Evolutionary conservation across 1,284 basidiomycete genomes (phyloP).

Genomic region (Ustilago shanxiensis): DNA sequence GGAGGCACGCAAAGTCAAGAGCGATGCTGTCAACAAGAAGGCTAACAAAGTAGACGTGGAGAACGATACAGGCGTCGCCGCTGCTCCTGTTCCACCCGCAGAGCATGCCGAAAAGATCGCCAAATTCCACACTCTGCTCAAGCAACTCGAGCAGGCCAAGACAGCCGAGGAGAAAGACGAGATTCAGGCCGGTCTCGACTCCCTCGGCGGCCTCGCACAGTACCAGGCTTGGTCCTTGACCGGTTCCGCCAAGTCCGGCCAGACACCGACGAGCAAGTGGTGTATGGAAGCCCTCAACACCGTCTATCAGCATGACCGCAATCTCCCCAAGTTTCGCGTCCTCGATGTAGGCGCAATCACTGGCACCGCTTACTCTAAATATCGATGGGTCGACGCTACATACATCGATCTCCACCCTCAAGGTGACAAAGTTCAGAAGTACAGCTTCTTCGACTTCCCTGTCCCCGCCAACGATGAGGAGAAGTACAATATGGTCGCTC

Average conservation of each 20-base stretch:
- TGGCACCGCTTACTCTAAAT: slow-evolving; percentile 69
- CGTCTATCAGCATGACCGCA: slow-evolving; percentile 41
- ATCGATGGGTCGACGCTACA: slow-evolving; percentile 68
- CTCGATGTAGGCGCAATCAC: slow-evolving; percentile 72
- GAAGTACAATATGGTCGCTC: slow-evolving; percentile 69
- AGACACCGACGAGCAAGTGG: slow-evolving; percentile 62
- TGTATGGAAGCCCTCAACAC: slow-evolving; percentile 54
- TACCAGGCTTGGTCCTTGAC: slow-evolving; percentile 65
- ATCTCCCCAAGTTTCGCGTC: slow-evolving; percentile 52
- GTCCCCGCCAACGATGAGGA: slow-evolving; percentile 41
- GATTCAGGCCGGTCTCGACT: slow-evolving; percentile 51
- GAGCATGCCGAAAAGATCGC: slow-evolving; percentile 62
- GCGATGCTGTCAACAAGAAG: slow-evolving; percentile 11
- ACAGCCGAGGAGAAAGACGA: slow-evolving; percentile 39
- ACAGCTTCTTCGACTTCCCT: slow-evolving; percentile 71
- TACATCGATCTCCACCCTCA: slow-evolving; percentile 71
- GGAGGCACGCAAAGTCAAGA: slow-evolving; percentile 28
- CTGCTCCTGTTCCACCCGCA: slow-evolving; percentile 27
- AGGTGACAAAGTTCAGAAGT: slow-evolving; percentile 66
- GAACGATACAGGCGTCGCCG: slow-evolving; percentile 4
- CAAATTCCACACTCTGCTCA: slow-evolving; percentile 64
- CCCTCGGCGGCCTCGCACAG: slow-evolving; percentile 59
- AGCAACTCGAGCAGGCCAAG: slow-evolving; percentile 63
- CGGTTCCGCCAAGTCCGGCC: slow-evolving; percentile 44
- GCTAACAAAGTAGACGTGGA: slow-evolving; percentile 8